A percentile compares a stretch with the other conserved stretches of the same genome.
Conservation (phyloP, 176 grass and related monocot species). For the Lolium multiflorum region DNA sequence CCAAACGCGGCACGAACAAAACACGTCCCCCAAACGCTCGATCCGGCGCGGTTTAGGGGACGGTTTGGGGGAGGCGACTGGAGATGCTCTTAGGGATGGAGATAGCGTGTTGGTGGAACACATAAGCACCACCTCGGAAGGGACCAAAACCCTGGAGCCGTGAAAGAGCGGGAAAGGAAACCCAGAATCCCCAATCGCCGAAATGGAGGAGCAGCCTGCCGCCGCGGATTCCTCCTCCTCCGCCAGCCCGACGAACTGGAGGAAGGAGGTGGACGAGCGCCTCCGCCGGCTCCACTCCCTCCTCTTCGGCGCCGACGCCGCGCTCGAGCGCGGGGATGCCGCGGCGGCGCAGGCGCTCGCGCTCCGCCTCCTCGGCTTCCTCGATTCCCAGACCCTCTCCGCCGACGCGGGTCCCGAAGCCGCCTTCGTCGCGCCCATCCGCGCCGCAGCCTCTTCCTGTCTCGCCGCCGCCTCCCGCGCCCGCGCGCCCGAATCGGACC, state of each 20-base stretch:
- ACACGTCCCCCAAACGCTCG: too few species aligned
- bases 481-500: slow-evolving; percentile 64
- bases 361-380: slow-evolving; percentile 92
- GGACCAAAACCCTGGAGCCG: too few species aligned
- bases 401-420: slow-evolving; percentile 28
- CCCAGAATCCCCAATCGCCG: neutral
- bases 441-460: slow-evolving; percentile 50
- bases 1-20: too few species aligned
- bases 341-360: slow-evolving; percentile 61
- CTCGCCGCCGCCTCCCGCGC: slow-evolving; percentile 60
- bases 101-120: too few species aligned
- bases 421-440: slow-evolving; percentile 65
- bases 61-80: too few species aligned
- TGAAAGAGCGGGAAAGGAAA: neutral
- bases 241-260: slow-evolving; percentile 56
- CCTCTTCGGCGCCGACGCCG: slow-evolving; percentile 73
- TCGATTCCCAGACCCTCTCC: slow-evolving; percentile 55
- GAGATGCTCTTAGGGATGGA: too few species aligned
- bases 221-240: slow-evolving; percentile 5
- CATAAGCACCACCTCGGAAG: too few species aligned
- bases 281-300: slow-evolving; percentile 73
- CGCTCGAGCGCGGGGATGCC: slow-evolving; percentile 67
- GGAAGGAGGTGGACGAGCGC: slow-evolving; percentile 58
- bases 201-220: slow-evolving; percentile 37
- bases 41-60: too few species aligned